Evolutionary conservation across 2,329 filamentous ascomycete species (phyloP), one percentile per base, ranked within the genome.

Genomic region (Penicillium paneum): DNA sequence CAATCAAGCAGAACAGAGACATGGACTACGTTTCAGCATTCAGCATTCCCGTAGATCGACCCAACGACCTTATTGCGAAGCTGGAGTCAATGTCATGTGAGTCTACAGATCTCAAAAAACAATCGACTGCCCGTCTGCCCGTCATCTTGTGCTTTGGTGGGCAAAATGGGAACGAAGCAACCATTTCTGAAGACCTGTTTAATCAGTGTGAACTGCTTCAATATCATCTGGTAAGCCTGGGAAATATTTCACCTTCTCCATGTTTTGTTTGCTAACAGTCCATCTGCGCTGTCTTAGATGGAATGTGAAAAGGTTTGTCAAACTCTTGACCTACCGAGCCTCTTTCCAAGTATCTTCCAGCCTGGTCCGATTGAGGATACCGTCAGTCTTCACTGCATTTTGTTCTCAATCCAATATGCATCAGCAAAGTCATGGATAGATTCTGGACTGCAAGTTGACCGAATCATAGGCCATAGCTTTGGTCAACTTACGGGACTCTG

Each of bases 121-220:
- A 29, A n/a, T 13, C 13, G 1, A 3, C 19, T 6, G 4, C 8
- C 12, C 28, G 8, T 5, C 31, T 52, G 12, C 58, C 64, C 3
- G 60, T 76, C 1, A 57, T 78, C 2, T 58, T 79, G 0, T 66
- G 63, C 36, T 76, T 78, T 45, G 74, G 72, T 3, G 76, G 76
- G 1, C 76, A 79, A 44, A 65, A 58, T 3, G 3, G 56, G 71
- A 11, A 57, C 64, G 39, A 57, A 57, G 11, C 52, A 61, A 2
- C 38, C 73, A 2, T 75, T 67, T 50, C 56, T 68, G 2, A 57
- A 49, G 21, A 61, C 64, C 13, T 49, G 2, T 49, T 40, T 11
- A 29, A 49, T n/a, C 26, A 8, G 2, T 49, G 34, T 15, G 35
- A 17, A 8, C 8, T 24, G 1, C 8, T 49, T 3, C 28, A 29